These are phyloP conservation scores for Pseudogymnoascus sp. DNA, from an alignment of 2,329 filamentous ascomycete species.

Conservation along the genomic window DNA sequence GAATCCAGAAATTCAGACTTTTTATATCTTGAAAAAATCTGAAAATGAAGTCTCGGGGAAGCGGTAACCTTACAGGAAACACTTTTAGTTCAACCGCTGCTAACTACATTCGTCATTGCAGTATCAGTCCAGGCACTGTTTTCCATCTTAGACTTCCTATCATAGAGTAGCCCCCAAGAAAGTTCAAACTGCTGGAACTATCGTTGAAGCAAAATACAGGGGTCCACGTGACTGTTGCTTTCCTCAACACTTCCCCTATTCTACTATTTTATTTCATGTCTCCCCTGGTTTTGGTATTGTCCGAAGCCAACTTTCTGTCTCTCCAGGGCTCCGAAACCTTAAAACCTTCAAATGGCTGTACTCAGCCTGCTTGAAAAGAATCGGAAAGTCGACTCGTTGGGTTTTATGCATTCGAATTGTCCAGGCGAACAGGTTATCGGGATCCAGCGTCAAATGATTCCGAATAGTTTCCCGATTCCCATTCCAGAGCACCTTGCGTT, in stretches of 20 bases:
- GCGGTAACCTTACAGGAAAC: too few relatives aligned
- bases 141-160: too few relatives aligned
- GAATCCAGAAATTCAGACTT: too few relatives aligned
- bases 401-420: background rate
- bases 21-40: too few relatives aligned
- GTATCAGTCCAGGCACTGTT: too few relatives aligned
- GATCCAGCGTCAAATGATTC: background rate
- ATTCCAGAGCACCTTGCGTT: conserved; percentile 7
- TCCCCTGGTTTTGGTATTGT: background rate
- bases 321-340: conserved; percentile 4
- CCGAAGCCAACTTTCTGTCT: background rate
- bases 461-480: conserved; percentile 2
- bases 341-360: conserved; percentile 9
- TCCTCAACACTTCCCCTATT: background rate
- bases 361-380: background rate
- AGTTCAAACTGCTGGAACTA: too few relatives aligned
- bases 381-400: conserved; percentile 1
- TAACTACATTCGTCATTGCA: too few relatives aligned
- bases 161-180: too few relatives aligned
- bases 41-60: too few relatives aligned
- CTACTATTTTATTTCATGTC: background rate
- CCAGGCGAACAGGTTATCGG: conserved; percentile 10
- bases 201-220: too few relatives aligned
- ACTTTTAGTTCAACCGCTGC: too few relatives aligned
- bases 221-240: too few relatives aligned